Conservation (phyloP, 805 yeast species). For the Torulaspora indica region DNA sequence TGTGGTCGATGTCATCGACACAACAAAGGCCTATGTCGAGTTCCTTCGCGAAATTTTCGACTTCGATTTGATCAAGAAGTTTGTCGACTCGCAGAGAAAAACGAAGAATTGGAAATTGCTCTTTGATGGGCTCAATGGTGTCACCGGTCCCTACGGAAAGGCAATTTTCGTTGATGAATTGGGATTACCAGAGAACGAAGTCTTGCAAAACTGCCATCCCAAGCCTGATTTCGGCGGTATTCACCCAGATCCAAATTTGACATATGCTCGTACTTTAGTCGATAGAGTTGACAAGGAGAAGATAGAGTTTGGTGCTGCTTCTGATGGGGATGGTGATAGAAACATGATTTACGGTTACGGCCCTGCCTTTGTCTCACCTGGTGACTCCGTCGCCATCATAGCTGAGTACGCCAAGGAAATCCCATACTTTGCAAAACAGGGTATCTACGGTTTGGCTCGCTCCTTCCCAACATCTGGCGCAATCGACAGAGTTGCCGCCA, state of each 20-base stretch:
- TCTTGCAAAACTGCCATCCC: constrained; percentile 76
- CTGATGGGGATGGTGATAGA: constrained; percentile 99
- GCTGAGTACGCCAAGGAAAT: constrained; percentile 88
- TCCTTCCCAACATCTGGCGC: constrained; percentile 98
- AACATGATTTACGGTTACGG: constrained; percentile 97
- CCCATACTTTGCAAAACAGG: constrained; percentile 85
- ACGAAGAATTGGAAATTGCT: constrained; percentile 62
- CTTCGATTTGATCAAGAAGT: constrained; percentile 69
- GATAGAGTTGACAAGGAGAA: constrained; percentile 74
- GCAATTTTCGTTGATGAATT: constrained; percentile 80
- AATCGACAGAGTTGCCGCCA: constrained; percentile 81
- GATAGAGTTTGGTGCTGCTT: constrained; percentile 94
- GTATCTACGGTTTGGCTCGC: constrained; percentile 89
- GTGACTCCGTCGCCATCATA: constrained; percentile 96
- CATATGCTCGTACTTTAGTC: constrained; percentile 86
- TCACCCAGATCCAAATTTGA: constrained; percentile 96
- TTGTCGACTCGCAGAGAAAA: constrained; percentile 48
- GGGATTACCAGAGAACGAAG: constrained; percentile 58
- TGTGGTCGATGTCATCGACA: constrained; percentile 74
- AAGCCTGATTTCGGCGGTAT: constrained; percentile 92
- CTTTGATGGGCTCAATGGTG: constrained; percentile 90
- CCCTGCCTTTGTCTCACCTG: constrained; percentile 88
- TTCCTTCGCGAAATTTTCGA: constrained; percentile 85
- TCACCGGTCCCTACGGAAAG: constrained; percentile 93
- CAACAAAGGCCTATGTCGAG: constrained; percentile 70